A percentile compares a stretch with the other conserved stretches of the same genome.
These are phyloP conservation scores for Carex cristatella DNA, from an alignment of 176 grass and related monocot species.

Conservation along the genomic window DNA sequence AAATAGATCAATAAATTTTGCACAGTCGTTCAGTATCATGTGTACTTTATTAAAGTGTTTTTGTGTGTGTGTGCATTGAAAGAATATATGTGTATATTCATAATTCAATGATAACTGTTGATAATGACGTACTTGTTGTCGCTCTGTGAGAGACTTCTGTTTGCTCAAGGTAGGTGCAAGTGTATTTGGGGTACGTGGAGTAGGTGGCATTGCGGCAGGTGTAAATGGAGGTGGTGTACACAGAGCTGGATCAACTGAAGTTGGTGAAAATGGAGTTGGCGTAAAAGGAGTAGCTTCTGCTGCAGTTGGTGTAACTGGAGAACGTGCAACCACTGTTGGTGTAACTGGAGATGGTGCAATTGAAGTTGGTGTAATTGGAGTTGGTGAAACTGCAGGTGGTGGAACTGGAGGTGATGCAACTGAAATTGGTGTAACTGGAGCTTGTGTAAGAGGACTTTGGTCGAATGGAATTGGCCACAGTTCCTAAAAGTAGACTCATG, in stretches of 20 bases:
- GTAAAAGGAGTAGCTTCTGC: not conserved
- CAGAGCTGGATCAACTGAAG: not conserved
- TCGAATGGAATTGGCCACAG: conserved; percentile 24
- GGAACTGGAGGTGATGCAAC: not conserved
- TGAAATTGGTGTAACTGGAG: not conserved
- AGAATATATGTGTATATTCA: not conserved
- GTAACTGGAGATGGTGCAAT: not conserved
- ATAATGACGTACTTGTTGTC: conserved; percentile 55
- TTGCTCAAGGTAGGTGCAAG: conserved; percentile 57
- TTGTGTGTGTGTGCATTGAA: conserved; percentile 16
- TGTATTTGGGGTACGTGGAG: not conserved
- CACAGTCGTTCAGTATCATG: not conserved
- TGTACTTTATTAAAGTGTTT: conserved; percentile 16
- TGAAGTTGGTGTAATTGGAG: not conserved
- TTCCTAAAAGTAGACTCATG: conserved; percentile 41
- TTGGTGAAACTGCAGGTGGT: not conserved
- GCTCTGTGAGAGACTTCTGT: conserved; percentile 70
- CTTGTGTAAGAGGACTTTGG: not conserved
- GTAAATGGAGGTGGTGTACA: conserved; percentile 9
- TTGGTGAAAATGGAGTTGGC: not conserved
- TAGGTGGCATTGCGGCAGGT: not conserved
- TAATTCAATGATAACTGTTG: not conserved
- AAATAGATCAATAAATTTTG: not conserved
- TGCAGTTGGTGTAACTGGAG: not conserved
- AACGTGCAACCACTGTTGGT: not conserved